These are phyloP conservation scores for Silybum marianum DNA, from an alignment of 129 eudicot genomes.

Conservation along the genomic window DNA sequence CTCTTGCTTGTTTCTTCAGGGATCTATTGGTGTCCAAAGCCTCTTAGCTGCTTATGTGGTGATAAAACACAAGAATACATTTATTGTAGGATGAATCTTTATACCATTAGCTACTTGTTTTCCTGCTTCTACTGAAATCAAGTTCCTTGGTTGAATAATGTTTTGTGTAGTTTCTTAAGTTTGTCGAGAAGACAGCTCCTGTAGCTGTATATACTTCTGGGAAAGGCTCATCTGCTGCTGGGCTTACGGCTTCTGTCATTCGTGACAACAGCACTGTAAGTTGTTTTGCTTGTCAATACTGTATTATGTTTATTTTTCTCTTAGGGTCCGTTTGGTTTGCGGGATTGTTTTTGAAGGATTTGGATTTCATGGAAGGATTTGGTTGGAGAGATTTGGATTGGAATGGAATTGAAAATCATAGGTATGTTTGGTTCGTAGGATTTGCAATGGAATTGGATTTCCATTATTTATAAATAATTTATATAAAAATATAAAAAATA, in stretches of 20 bases:
- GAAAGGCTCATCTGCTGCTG: slow-evolving; percentile 99
- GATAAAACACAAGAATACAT: background rate
- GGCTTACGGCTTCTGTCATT: slow-evolving; percentile 98
- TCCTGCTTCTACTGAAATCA: background rate
- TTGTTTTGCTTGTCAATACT: slow-evolving; percentile 7
- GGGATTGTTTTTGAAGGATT: too few relatives aligned
- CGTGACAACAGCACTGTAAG: slow-evolving; percentile 92
- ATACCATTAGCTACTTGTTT: background rate
- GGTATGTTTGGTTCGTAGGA: too few relatives aligned
- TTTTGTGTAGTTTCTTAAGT: slow-evolving; percentile 80
- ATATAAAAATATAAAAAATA: too few relatives aligned
- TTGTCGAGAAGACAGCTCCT: slow-evolving; percentile 99
- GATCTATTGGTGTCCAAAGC: background rate
- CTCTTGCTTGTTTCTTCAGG: background rate
- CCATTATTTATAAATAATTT: too few relatives aligned
- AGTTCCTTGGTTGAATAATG: background rate
- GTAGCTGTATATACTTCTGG: slow-evolving; percentile 98
- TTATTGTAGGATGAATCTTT: too few relatives aligned
- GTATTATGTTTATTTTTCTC: too few relatives aligned
- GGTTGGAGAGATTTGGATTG: too few relatives aligned
- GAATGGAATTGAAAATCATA: too few relatives aligned
- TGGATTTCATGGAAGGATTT: too few relatives aligned
- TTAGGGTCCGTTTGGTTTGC: too few relatives aligned
- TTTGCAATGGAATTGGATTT: too few relatives aligned
- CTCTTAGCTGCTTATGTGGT: background rate